Percentiles rank a stretch among this genome's conserved stretches.
These are phyloP conservation scores for Avena eriantha DNA, from an alignment of 176 grass and related monocot species.

Conservation along the genomic window DNA sequence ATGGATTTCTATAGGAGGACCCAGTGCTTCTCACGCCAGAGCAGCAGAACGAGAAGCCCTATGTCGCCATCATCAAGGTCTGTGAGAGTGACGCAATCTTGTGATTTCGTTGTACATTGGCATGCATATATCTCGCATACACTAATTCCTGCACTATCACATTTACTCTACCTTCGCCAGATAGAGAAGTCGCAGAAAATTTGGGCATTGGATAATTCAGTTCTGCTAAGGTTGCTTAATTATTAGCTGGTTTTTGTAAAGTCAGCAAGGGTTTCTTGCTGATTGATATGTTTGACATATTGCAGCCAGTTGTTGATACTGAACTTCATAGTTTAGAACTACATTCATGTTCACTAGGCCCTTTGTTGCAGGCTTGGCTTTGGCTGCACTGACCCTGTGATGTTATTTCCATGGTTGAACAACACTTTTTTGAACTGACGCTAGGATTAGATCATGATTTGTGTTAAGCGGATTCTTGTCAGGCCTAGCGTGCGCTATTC, in stretches of 20 bases:
- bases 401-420: constrained; percentile 23
- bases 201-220: not conserved
- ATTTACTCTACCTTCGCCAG: not conserved
- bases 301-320: constrained; percentile 15
- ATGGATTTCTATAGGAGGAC: constrained; percentile 70
- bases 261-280: not conserved
- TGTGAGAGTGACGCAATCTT: not conserved
- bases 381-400: constrained; percentile 4
- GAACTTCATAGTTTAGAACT: not conserved
- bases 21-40: constrained; percentile 90
- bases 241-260: constrained; percentile 20
- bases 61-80: constrained; percentile 97
- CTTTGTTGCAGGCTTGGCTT: constrained; percentile 14
- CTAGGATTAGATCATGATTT: constrained; percentile 32
- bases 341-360: not conserved
- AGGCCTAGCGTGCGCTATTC: constrained; percentile 3
- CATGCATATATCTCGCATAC: constrained; percentile 12
- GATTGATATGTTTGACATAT: constrained; percentile 21
- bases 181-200: not conserved
- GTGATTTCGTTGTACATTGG: not conserved
- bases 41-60: constrained; percentile 67
- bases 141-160: not conserved
- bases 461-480: constrained; percentile 19
- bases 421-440: not conserved
- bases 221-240: constrained; percentile 5